Base-by-base conservation (phyloP, 805 yeast genomes). In the Suhomyces canberraensis region DNA sequence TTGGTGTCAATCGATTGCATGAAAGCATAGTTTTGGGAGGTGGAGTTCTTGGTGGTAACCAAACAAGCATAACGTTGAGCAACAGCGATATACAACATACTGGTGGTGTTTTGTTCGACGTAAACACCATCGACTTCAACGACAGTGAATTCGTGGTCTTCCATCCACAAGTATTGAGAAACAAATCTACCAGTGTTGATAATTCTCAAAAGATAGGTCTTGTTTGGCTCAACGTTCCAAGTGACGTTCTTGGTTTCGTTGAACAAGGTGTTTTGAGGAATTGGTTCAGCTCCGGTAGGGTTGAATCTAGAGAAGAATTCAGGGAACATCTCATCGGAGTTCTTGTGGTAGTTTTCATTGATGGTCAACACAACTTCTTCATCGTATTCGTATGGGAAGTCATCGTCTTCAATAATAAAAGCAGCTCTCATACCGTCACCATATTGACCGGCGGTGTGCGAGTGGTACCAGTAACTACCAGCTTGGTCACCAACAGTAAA, bases 271-370 rank as follows among this genome's bases (percentile, higher is more conserved):
- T 75, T 70, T 47, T 85, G 84, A 7, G 98, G 98, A 49, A 93
- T 81, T 35, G 98, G 98, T 67, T 93, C 98, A 29, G 98, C 96
- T 55, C 98, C 98, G 8, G 96, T 87, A 41, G 98, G 98, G 64
- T 93, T 93, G 69, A 72, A 80, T 44, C 81, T 58, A 47, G 66
- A 76, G 69, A 89, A 56, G 67, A 93, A 90, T 25, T 50, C 40
- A 13, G 72, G 66, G 45, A 71, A 64, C 47, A 84, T 67, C 25
- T 61, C 76, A 17, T 68, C 66, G 21, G 81, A 71, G 34, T 61
- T 59, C 31, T 73, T 72, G 58, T 88, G 96, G 67, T 93, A 93
- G 95, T 96, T 90, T 54, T 93, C 98, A 32, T 84, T 69, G 29
- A 93, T 50, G 7, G 84, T 65, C 42, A 91, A 55, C 11, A 75